phyloP scores from a whole-genome alignment of 495 filamentous ascomycete species.

The Apodospora peruviana region DNA sequence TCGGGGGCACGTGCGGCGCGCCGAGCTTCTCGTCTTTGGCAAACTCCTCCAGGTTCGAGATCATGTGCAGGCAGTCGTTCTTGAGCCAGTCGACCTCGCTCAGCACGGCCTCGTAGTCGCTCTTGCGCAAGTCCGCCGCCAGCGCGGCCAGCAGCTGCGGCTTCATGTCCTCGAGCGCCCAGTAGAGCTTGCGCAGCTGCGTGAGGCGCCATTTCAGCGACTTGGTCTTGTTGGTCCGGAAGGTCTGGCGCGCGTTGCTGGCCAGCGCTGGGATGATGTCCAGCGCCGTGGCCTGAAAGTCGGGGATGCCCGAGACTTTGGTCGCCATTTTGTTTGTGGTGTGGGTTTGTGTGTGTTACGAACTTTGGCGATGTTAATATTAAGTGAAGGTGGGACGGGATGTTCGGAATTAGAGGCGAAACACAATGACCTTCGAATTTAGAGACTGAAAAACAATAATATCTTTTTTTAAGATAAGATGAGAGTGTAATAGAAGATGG shows the following conservation, averaged over 20 bases:
- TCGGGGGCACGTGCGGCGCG: constrained; percentile 56
- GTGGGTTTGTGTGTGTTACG: not conserved
- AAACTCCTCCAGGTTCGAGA: constrained; percentile 72
- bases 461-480: too few relatives aligned
- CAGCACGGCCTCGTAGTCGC: constrained; percentile 62
- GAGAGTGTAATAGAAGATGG: too few relatives aligned
- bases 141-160: constrained; percentile 64
- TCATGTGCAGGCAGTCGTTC: constrained; percentile 72
- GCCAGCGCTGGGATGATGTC: constrained; percentile 59
- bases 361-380: too few relatives aligned
- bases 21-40: constrained; percentile 70
- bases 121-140: constrained; percentile 68
- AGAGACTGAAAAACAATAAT: too few relatives aligned
- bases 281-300: constrained; percentile 59
- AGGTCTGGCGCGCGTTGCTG: constrained; percentile 55
- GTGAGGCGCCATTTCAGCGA: constrained; percentile 71
- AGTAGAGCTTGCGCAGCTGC: constrained; percentile 90
- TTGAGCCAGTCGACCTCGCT: constrained; percentile 66
- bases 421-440: too few relatives aligned
- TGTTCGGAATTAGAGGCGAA: too few relatives aligned
- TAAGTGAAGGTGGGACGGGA: too few relatives aligned
- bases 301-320: constrained; percentile 41
- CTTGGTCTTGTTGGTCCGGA: constrained; percentile 73
- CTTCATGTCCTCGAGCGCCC: constrained; percentile 76
- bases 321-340: constrained; percentile 20